phyloP scores from a whole-genome alignment of 805 yeast genomes.

The Kodamaea kaohsiungensis region DNA sequence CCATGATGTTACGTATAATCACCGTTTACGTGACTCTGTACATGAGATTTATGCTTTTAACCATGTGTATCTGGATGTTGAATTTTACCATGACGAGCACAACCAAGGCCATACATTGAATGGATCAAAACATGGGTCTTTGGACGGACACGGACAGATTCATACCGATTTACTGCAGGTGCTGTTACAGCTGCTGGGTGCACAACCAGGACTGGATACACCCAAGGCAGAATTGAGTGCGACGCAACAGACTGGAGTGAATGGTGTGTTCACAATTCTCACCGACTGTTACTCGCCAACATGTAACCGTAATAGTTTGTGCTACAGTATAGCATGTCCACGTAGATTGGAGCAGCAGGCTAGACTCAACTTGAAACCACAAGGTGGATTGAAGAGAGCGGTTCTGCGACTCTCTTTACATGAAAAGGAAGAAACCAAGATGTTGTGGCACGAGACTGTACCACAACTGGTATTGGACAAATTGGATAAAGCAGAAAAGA shows the following conservation, averaged over 20 bases:
- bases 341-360: slow-evolving; percentile 95
- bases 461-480: slow-evolving; percentile 75
- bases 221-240: slow-evolving; percentile 10
- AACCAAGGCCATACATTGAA: slow-evolving; percentile 13
- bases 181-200: slow-evolving; percentile 13
- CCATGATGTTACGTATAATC: slow-evolving; percentile 95
- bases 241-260: slow-evolving; percentile 47
- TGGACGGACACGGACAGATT: slow-evolving; percentile 14
- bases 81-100: slow-evolving; percentile 39
- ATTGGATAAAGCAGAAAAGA: slow-evolving; percentile 80
- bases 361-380: slow-evolving; percentile 81
- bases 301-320: slow-evolving; percentile 81
- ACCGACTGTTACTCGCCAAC: slow-evolving; percentile 98
- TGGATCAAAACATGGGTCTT: slow-evolving; percentile 33
- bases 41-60: slow-evolving; percentile 86
- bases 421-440: slow-evolving; percentile 72
- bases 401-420: slow-evolving; percentile 67
- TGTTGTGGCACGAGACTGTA: slow-evolving; percentile 92
- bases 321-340: slow-evolving; percentile 97
- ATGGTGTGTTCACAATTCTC: slow-evolving; percentile 89
- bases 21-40: slow-evolving; percentile 82
- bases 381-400: slow-evolving; percentile 79
- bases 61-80: slow-evolving; percentile 50
- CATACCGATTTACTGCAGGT: slow-evolving; percentile 4
- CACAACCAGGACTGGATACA: not conserved